These are phyloP conservation scores for Nothophoma quercina DNA, from an alignment of 2,329 filamentous ascomycete species.

Conservation along the genomic window DNA sequence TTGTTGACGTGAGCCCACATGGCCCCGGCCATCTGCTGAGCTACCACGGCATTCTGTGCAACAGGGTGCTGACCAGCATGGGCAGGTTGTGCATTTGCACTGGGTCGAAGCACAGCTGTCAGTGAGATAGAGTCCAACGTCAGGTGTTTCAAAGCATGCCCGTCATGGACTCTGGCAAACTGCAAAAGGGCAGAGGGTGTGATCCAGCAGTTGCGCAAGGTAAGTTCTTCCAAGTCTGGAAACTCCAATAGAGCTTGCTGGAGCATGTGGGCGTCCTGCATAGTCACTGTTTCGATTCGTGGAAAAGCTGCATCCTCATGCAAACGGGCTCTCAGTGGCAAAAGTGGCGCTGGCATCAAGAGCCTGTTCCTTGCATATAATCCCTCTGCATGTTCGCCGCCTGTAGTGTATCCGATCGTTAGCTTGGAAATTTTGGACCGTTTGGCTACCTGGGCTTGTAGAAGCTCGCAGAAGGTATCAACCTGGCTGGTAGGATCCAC, in stretches of 20 bases:
- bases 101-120: conserved; percentile 47
- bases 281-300: conserved; percentile 1
- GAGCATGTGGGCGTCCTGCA: conserved; percentile 20
- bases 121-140: conserved; percentile 71
- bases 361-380: conserved; percentile 67
- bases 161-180: conserved; percentile 60
- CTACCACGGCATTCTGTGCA: conserved; percentile 1
- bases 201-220: conserved; percentile 74
- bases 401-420: conserved; percentile 71
- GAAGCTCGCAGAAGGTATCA: conserved; percentile 59
- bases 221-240: conserved; percentile 65
- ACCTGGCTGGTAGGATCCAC: conserved; percentile 63
- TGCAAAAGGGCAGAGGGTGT: conserved; percentile 64
- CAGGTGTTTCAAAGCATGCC: conserved; percentile 60
- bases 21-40: neutral
- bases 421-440: conserved; percentile 63
- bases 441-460: conserved; percentile 59
- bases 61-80: conserved; percentile 1
- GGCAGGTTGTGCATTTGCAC: conserved; percentile 9
- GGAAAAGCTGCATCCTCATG: neutral
- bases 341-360: conserved; percentile 68
- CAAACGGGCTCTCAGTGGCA: conserved; percentile 27
- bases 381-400: conserved; percentile 71
- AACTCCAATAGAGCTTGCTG: conserved; percentile 57
- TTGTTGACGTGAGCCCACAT: conserved; percentile 15